Evolutionary conservation across 768 basidiomycete genomes (phyloP), one percentile per base, ranked within the genome.

Genomic region (Calvatia gigantea): DNA sequence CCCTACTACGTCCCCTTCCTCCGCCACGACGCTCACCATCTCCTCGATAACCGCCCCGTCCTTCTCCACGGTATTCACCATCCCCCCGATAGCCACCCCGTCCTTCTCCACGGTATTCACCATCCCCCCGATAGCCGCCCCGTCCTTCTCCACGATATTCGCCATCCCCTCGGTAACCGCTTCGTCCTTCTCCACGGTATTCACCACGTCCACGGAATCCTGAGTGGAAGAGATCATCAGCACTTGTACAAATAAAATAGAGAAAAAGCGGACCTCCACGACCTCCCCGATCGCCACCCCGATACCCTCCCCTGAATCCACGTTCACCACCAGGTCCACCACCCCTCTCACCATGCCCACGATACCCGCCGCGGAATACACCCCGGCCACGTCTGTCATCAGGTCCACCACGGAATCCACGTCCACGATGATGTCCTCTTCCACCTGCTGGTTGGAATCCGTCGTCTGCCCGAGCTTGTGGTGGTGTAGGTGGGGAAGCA

Each of bases 401-500:
- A 39, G 69, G 61, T 50, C 65, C 74, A 27, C 75, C 74, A 56
- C 77, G 71, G 11, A 70, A 56, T 45, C 54, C 71, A 45, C 76
- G 75, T 35, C 81, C 79, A 49, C 81, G 77, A 38, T 46, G 45
- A 23, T 38, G 17, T 32, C 55, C 47, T 32, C 50, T 33, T 3
- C 58, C 14, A 38, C 50, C 55, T 15, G 77, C 65, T 51, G 73
- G 74, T 2, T 68, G 79, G 65, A 89, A 90, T 4, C 87, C 87
- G 33, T 89, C 87, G 2, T 85, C 84, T 45, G 82, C 85, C 6
- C 64, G 41, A 11, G 31, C 68, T 39, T 60, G 62, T 35, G 54
- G 19, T 11, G 63, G 54, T 17, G 58, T 64, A 54, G 60, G 64
- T 14, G 61, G 66, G 17, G 56, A 56, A 29, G 63, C 47, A 2